phyloP scores from a whole-genome alignment of 768 basidiomycete species.

The Lyophyllum decastes region DNA sequence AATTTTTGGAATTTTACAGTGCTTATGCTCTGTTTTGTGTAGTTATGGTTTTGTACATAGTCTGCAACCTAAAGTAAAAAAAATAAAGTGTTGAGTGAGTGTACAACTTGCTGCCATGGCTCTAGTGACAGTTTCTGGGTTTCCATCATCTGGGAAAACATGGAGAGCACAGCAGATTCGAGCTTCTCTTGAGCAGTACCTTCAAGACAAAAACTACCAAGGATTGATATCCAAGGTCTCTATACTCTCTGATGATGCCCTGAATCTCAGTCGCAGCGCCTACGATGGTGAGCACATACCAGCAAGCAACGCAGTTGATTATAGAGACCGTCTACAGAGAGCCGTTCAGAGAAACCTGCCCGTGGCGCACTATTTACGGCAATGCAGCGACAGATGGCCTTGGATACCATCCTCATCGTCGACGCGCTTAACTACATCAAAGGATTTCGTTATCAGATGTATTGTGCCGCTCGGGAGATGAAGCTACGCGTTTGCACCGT shows the following conservation, averaged over 20 bases:
- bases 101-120: slow-evolving; percentile 68
- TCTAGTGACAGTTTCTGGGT: slow-evolving; percentile 88
- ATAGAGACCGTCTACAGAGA: slow-evolving; percentile 46
- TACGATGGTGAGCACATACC: slow-evolving; percentile 66
- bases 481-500: slow-evolving; percentile 88
- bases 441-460: slow-evolving; percentile 97
- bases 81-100: no score
- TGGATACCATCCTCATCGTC: slow-evolving; percentile 80
- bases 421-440: slow-evolving; percentile 98
- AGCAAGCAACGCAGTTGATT: neutral
- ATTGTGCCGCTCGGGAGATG: slow-evolving; percentile 90
- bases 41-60: neutral
- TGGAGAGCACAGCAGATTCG: slow-evolving; percentile 67
- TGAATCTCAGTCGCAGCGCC: slow-evolving; percentile 60
- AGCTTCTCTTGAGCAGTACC: slow-evolving; percentile 50
- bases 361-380: slow-evolving; percentile 83
- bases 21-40: slow-evolving; percentile 18
- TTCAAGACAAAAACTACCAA: slow-evolving; percentile 50
- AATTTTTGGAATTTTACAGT: slow-evolving; percentile 75
- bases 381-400: slow-evolving; percentile 70
- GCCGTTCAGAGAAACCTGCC: slow-evolving; percentile 84
- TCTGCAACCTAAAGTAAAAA: no score
- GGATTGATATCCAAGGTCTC: slow-evolving; percentile 48
- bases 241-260: slow-evolving; percentile 73
- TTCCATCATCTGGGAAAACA: slow-evolving; percentile 86